These are phyloP conservation scores for Incumbomyces delicatus DNA, from an alignment of 2,329 filamentous ascomycete species.

Conservation along the genomic window DNA sequence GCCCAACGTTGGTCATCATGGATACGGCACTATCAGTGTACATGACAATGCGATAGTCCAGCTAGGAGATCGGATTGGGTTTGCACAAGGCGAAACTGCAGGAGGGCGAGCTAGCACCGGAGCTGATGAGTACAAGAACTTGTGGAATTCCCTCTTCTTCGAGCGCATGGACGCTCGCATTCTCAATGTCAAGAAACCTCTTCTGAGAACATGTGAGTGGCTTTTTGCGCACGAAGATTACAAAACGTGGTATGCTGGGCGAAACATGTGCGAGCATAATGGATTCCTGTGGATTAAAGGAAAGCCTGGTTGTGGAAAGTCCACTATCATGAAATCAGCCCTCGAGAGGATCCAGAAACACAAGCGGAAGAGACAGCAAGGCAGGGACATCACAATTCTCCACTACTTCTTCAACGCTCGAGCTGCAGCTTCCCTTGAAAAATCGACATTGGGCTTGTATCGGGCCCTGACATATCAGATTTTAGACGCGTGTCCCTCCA, in stretches of 20 bases:
- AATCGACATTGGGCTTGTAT: slow-evolving; percentile 40
- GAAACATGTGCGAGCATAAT: slow-evolving; percentile 16
- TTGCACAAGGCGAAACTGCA: too few species aligned
- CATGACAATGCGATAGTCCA: too few species aligned
- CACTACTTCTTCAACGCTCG: slow-evolving; percentile 42
- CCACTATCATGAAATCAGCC: slow-evolving; percentile 38
- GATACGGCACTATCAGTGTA: too few species aligned
- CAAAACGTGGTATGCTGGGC: slow-evolving; percentile 28
- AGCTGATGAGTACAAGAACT: background rate
- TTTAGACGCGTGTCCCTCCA: slow-evolving; percentile 18
- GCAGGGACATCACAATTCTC: background rate
- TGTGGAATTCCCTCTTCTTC: slow-evolving; percentile 27
- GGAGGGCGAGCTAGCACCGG: background rate
- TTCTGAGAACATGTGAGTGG: slow-evolving; percentile 36
- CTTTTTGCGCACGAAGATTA: slow-evolving; percentile 29
- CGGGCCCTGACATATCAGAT: slow-evolving; percentile 41
- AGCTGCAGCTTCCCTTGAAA: slow-evolving; percentile 33
- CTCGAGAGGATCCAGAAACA: slow-evolving; percentile 8
- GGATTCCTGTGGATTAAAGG: slow-evolving; percentile 31
- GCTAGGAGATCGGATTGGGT: too few species aligned
- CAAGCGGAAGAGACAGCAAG: background rate
- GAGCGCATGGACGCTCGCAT: slow-evolving; percentile 32
- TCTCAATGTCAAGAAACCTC: slow-evolving; percentile 28
- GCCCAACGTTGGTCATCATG: too few species aligned
- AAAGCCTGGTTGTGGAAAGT: slow-evolving; percentile 35